phyloP scores from a whole-genome alignment of 306 rosid genomes.

The Lithocarpus polystachyus region DNA sequence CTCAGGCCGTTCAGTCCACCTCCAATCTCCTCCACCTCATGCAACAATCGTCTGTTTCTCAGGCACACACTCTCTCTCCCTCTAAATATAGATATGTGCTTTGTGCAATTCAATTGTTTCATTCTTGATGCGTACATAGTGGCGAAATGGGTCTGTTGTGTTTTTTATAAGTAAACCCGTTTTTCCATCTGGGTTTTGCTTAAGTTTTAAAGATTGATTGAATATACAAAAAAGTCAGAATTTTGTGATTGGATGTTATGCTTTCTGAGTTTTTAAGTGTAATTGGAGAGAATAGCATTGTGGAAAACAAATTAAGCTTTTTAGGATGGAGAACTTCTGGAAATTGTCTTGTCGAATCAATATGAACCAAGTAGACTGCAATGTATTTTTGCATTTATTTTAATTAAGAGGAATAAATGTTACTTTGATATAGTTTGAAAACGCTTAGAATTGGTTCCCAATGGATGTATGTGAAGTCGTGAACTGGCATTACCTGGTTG shows the following conservation, averaged over 20 bases:
- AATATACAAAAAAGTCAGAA: background rate
- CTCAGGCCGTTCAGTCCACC: conserved; percentile 80
- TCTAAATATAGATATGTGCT: background rate
- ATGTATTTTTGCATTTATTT: background rate
- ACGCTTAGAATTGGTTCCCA: too few species aligned
- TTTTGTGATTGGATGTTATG: background rate
- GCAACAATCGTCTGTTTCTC: conserved; percentile 76
- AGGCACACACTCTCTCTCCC: conserved; percentile 30
- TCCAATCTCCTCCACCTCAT: conserved; percentile 84
- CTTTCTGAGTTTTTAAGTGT: background rate
- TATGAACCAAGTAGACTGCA: background rate
- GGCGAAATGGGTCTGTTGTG: background rate
- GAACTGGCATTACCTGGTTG: background rate
- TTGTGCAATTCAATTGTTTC: background rate
- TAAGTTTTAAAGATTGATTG: background rate
- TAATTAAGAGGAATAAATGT: background rate
- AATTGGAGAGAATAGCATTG: background rate
- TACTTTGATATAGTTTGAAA: background rate
- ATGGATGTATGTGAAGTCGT: too few species aligned
- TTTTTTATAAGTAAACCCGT: background rate
- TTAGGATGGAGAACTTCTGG: background rate
- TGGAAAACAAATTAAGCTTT: background rate
- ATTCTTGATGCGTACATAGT: background rate
- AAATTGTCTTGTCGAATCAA: background rate
- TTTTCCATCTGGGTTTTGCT: background rate